phyloP scores from a whole-genome alignment of 192 early-diverging fungal species.

The Rhizoclosmatium globosum region DNA sequence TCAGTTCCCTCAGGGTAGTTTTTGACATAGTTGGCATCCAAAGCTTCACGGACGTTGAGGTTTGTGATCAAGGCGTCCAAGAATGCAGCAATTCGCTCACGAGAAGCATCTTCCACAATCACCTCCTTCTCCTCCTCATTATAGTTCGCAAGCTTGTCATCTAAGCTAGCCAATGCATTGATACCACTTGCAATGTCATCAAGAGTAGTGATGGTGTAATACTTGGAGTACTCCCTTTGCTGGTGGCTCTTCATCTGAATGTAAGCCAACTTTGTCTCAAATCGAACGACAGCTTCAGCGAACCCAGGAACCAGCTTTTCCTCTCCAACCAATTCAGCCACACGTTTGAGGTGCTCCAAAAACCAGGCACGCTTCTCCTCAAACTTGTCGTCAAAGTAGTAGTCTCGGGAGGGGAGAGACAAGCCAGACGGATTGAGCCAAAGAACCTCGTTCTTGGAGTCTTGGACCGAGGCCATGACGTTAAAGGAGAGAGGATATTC shows the following conservation, averaged over 20 bases:
- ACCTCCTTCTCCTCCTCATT: background rate
- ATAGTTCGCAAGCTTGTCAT: conserved; percentile 18
- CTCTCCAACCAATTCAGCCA: conserved; percentile 12
- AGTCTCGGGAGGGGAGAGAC: conserved; percentile 22
- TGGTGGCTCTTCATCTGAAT: conserved; percentile 19
- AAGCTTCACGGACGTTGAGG: background rate
- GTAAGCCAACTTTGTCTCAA: conserved; percentile 27
- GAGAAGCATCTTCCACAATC: background rate
- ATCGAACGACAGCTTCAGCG: conserved; percentile 19
- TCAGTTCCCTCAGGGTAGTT: conserved; percentile 26
- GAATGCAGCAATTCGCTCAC: conserved; percentile 5
- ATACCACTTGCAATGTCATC: background rate
- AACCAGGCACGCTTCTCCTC: background rate
- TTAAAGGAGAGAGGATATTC: background rate
- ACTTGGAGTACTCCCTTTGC: conserved; percentile 11
- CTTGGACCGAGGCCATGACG: background rate
- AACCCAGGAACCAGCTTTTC: conserved; percentile 17
- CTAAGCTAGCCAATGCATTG: conserved; percentile 11
- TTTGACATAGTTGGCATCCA: conserved; percentile 14
- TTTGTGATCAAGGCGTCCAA: background rate
- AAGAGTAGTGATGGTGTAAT: conserved; percentile 13
- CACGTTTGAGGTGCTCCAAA: conserved; percentile 1
- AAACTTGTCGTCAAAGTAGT: conserved; percentile 34
- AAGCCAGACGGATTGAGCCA: background rate
- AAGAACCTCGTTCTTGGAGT: conserved; percentile 3